Conservation (phyloP, 2,329 filamentous ascomycete species). For the Nemania sp. region DNA sequence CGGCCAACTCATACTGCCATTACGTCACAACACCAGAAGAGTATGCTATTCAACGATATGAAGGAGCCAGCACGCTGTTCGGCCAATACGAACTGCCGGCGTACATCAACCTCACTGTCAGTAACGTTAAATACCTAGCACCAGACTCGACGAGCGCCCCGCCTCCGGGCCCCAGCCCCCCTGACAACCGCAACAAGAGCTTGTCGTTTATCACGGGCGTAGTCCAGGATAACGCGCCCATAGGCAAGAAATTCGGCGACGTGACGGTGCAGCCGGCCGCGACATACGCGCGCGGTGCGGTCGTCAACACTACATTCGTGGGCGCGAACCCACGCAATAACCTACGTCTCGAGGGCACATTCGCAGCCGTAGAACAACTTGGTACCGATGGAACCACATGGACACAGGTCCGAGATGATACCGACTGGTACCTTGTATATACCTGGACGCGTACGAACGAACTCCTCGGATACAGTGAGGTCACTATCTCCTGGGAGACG, state of each 20-base stretch:
- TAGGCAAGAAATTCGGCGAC: constrained; percentile 77
- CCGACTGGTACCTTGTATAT: constrained; percentile 86
- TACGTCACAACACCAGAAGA: constrained; percentile 85
- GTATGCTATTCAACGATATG: constrained; percentile 87
- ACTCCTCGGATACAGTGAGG: constrained; percentile 68
- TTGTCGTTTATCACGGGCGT: constrained; percentile 85
- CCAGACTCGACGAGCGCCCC: constrained; percentile 58
- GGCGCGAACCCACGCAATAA: constrained; percentile 93
- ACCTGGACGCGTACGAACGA: constrained; percentile 75
- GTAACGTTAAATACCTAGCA: constrained; percentile 74
- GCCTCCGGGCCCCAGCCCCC: constrained; percentile 72
- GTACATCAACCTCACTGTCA: constrained; percentile 87
- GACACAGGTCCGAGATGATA: constrained; percentile 76
- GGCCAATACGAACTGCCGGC: constrained; percentile 85
- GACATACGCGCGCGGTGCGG: constrained; percentile 70
- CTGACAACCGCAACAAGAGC: constrained; percentile 81
- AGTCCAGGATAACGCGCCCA: constrained; percentile 75
- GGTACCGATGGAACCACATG: constrained; percentile 62
- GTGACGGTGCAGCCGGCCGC: constrained; percentile 66
- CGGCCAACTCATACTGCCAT: constrained; percentile 89
- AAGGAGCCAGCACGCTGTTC: constrained; percentile 92
- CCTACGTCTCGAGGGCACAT: constrained; percentile 81
- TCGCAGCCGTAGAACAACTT: constrained; percentile 78
- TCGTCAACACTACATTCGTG: constrained; percentile 77
- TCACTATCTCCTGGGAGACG: constrained; percentile 83